phyloP scores from a whole-genome alignment of 129 eudicot genomes.

The Saussurea involucrata region DNA sequence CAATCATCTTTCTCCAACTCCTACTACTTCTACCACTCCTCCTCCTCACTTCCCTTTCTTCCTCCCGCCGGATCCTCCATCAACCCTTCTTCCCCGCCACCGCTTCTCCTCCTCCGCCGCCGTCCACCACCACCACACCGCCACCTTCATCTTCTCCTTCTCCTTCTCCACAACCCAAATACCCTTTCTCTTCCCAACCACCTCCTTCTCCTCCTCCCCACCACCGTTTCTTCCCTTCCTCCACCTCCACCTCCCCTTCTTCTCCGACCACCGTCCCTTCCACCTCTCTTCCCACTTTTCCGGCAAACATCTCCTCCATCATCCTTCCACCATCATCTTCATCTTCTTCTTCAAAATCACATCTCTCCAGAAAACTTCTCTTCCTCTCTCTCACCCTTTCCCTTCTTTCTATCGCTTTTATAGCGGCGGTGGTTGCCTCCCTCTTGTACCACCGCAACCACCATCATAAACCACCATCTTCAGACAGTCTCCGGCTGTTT shows the following conservation, averaged over 20 bases:
- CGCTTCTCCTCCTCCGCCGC: conserved; percentile 28
- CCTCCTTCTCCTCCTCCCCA: conserved; percentile 33
- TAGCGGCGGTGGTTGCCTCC: conserved; percentile 33
- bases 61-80: conserved; percentile 70
- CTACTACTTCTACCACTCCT: not conserved
- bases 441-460: conserved; percentile 35
- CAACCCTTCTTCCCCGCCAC: conserved; percentile 67
- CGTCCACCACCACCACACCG: conserved; percentile 17
- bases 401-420: conserved; percentile 29
- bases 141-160: conserved; percentile 21
- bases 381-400: conserved; percentile 45
- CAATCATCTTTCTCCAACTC: not conserved
- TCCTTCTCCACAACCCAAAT: conserved; percentile 29
- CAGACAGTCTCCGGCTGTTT: conserved; percentile 47
- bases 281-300: conserved; percentile 55
- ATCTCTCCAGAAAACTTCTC: conserved; percentile 41
- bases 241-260: conserved; percentile 41
- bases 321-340: conserved; percentile 43
- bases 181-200: conserved; percentile 48
- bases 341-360: conserved; percentile 42
- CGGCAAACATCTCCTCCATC: conserved; percentile 77
- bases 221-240: conserved; percentile 50
- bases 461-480: conserved; percentile 19
- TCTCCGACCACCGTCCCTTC: conserved; percentile 35
- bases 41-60: conserved; percentile 26